Conservation (phyloP, 1,139 yeast genomes). For the Arxiozyma slooffiae region DNA sequence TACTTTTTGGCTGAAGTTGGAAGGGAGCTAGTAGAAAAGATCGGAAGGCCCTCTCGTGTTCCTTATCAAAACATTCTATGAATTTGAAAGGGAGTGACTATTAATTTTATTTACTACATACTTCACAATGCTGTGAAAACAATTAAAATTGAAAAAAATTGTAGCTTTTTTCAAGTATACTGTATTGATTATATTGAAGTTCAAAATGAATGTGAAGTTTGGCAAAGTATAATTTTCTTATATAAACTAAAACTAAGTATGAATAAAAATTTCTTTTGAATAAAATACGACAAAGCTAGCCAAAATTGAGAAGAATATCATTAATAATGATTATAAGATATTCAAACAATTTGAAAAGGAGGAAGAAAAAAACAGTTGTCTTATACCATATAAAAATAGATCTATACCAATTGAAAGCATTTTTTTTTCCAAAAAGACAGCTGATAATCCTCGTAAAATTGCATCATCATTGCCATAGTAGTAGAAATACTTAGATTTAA, state of each 20-base stretch:
- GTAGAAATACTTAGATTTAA: too few species aligned
- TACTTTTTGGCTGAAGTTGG: conserved; percentile 46
- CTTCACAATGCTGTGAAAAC: conserved; percentile 55
- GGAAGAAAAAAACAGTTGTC: conserved; percentile 12
- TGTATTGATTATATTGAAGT: conserved; percentile 68
- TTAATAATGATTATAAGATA: conserved; percentile 40
- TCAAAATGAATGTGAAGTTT: conserved; percentile 28
- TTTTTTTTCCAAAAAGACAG: neutral
- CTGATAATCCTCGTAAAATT: neutral
- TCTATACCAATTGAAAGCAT: neutral
- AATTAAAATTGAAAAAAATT: conserved; percentile 34
- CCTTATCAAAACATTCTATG: conserved; percentile 59
- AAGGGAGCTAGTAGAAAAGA: conserved; percentile 73
- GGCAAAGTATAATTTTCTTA: conserved; percentile 44
- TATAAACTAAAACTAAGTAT: conserved; percentile 53
- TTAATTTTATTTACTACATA: conserved; percentile 77
- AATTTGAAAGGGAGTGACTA: conserved; percentile 37
- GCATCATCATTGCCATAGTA: neutral
- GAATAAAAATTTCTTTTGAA: conserved; percentile 62
- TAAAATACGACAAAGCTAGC: conserved; percentile 71
- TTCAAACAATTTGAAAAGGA: conserved; percentile 37
- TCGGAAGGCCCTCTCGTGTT: conserved; percentile 78
- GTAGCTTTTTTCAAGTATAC: conserved; percentile 40
- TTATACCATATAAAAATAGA: neutral
- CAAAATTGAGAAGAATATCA: conserved; percentile 43